A percentile compares a stretch with the other conserved stretches of the same genome.
These are phyloP conservation scores for Hysterium pulicare DNA, from an alignment of 2,329 filamentous ascomycete species.

Conservation along the genomic window DNA sequence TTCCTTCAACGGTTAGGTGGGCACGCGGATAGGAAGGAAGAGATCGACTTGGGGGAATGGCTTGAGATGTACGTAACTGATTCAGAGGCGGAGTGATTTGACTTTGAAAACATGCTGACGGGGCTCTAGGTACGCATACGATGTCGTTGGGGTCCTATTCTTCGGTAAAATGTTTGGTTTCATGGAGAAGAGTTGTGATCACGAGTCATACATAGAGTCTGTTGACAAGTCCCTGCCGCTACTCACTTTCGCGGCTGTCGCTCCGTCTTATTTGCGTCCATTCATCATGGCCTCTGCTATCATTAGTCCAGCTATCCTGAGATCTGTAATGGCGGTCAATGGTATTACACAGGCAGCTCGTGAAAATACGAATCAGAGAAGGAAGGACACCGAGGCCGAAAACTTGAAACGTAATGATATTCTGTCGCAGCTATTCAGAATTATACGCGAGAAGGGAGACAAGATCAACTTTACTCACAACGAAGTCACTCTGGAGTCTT, in stretches of 20 bases:
- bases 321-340: conserved; percentile 19
- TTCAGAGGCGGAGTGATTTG: no score
- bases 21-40: conserved; percentile 10
- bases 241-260: conserved; percentile 21
- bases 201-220: conserved; percentile 20
- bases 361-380: conserved; percentile 3
- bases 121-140: no score
- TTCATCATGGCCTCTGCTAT: conserved; percentile 17
- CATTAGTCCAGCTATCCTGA: conserved; percentile 10
- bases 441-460: conserved; percentile 19
- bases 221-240: conserved; percentile 35
- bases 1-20: conserved; percentile 15
- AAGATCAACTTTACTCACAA: conserved; percentile 20
- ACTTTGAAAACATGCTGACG: no score
- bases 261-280: conserved; percentile 18
- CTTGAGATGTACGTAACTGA: conserved; percentile 34
- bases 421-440: conserved; percentile 20
- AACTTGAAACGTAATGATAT: conserved; percentile 16
- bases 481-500: conserved; percentile 19
- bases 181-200: conserved; percentile 17
- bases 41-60: conserved; percentile 16
- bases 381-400: conserved; percentile 14
- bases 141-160: conserved; percentile 15
- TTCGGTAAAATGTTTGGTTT: conserved; percentile 20
- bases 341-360: conserved; percentile 17